Evolutionary conservation across 176 grass and related monocot species (phyloP), one percentile per base, ranked within the genome.

Genomic region (Pontederia crassipes): DNA sequence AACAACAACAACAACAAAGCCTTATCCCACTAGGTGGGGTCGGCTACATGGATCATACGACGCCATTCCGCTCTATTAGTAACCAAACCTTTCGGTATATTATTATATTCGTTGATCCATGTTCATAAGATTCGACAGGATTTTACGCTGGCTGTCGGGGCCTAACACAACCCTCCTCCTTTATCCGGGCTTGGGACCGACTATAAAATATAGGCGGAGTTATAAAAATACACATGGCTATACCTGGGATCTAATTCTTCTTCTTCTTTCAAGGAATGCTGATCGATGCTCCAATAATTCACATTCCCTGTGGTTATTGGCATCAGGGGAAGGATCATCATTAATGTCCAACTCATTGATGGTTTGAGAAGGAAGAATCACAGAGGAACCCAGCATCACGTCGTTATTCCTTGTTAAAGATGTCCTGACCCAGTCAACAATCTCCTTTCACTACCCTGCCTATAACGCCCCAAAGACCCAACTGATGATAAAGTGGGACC

Each of bases 181-280:
- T n/a, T n/a, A n/a, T n/a, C n/a, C n/a, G n/a, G n/a, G n/a, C n/a
- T n/a, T n/a, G n/a, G n/a, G n/a, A n/a, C n/a, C n/a, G n/a, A n/a
- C n/a, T n/a, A n/a, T n/a, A n/a, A n/a, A n/a, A n/a, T n/a, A n/a
- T n/a, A n/a, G n/a, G n/a, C n/a, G n/a, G n/a, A n/a, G n/a, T n/a
- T n/a, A n/a, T n/a, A n/a, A n/a, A n/a, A n/a, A n/a, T n/a, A n/a
- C n/a, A n/a, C n/a, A n/a, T n/a, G n/a, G n/a, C n/a, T n/a, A n/a
- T n/a, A n/a, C n/a, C 93, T 92, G 88, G 68, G 93, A 92, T 66
- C 88, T 73, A 74, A 98, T 98, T 77, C 93, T 92, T 50, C 94
- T 87, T 65, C 91, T 88, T 49, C 87, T 85, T 63, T 97, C 92
- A 76, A 92, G 81, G 71, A 97, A 91, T 76, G 81, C 84, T 72